Evolutionary conservation across 2,329 filamentous ascomycete genomes (phyloP), one percentile per base, ranked within the genome.

Genomic region (Phyllachora maydis): DNA sequence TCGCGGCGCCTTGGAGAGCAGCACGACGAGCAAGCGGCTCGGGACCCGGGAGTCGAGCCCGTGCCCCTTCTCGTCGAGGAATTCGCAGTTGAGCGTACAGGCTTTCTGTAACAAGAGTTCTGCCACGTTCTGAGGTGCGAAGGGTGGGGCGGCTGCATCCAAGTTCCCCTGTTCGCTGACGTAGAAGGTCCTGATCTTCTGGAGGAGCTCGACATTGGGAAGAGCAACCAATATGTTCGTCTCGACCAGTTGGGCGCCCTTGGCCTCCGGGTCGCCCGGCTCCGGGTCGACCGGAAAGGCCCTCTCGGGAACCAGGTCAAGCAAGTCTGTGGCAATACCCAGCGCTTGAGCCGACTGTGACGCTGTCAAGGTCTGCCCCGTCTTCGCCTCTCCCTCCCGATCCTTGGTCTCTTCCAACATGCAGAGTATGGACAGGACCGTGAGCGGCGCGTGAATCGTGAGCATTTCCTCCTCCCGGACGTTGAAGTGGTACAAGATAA

Each of bases 391-490:
- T 14, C 32, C 34, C 6, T 43, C 34, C 28, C 42, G 43, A 29
- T 49, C 48, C 28, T 48, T 54, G 3, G 51, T 45, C 26, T 73
- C 54, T 37, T 69, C 52, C 19, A 72, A 47, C 65, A 65, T 72
- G 33, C 50, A 53, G 16, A 59, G 47, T 14, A 75, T 53, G 4
- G 70, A 65, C n/a, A 90, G 46, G 3, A 69, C 60, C 25, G 75
- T 61, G 14, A 90, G 48, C 16, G 85, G 85, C 15, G 83, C 75
- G 47, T 95, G 85, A 12, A 78, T 53, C 2, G 76, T 66, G 10
- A 91, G 48, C 85, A 98, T 95, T 40, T 98, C 90, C 44, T 95
- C 88, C 47, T 98, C 88, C 25, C 73, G 68, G 23, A 95, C 65
- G 43, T 93, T 95, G 56, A 98, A 98, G 35, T 85, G 74, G 4